Percentiles rank a stretch among this genome's conserved stretches.
phyloP scores from a whole-genome alignment of 2,329 filamentous ascomycete genomes.

The Monosporascus sp. region DNA sequence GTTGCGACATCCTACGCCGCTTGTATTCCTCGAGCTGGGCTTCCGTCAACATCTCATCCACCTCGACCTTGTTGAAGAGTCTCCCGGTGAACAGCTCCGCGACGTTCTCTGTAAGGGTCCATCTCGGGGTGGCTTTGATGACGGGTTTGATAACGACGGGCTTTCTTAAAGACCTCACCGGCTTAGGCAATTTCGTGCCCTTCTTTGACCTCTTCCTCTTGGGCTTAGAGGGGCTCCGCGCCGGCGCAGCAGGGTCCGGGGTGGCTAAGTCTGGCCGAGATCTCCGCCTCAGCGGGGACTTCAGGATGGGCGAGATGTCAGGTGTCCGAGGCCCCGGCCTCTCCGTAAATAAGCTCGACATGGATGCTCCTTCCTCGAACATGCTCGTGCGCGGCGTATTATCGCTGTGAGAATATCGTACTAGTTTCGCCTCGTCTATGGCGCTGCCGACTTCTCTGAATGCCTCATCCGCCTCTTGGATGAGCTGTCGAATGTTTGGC shows the following conservation, averaged over 20 bases:
- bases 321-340: slow-evolving; percentile 23
- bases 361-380: not conserved
- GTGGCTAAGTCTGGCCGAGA: slow-evolving; percentile 10
- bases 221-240: slow-evolving; percentile 25
- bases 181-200: slow-evolving; percentile 17
- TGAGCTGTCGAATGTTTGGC: slow-evolving; percentile 39
- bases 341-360: slow-evolving; percentile 15
- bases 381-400: slow-evolving; percentile 18
- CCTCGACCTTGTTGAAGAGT: slow-evolving; percentile 51
- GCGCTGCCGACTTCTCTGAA: slow-evolving; percentile 41
- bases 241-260: slow-evolving; percentile 18
- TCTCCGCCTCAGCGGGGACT: slow-evolving; percentile 12
- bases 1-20: slow-evolving; percentile 32
- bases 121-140: slow-evolving; percentile 35
- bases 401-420: slow-evolving; percentile 22
- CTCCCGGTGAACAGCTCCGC: slow-evolving; percentile 51
- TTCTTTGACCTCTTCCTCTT: slow-evolving; percentile 40
- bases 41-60: slow-evolving; percentile 54
- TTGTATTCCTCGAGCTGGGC: slow-evolving; percentile 44
- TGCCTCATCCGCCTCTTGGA: slow-evolving; percentile 45
- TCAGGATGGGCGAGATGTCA: slow-evolving; percentile 11
- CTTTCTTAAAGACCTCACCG: slow-evolving; percentile 22
- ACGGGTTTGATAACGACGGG: slow-evolving; percentile 17
- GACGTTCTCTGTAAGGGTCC: slow-evolving; percentile 52
- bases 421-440: slow-evolving; percentile 32